Evolutionary conservation across 2,329 filamentous ascomycete species (phyloP).

Genomic region (Fusarium siculi): DNA sequence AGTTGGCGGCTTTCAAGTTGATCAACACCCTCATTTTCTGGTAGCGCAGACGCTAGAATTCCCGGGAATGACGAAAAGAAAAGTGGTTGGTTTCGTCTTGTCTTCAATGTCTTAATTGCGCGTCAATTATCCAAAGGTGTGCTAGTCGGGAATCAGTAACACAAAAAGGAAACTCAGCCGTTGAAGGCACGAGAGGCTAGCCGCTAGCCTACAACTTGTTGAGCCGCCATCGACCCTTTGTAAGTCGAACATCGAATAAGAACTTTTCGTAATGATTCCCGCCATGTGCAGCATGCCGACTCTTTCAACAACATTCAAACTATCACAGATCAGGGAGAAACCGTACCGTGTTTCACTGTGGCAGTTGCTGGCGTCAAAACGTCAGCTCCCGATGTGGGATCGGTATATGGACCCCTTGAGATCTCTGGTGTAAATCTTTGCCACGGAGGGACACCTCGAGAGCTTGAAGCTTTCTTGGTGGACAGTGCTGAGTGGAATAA

Average conservation of each 20-base stretch:
- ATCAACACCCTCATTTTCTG: neutral
- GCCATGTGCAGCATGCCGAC: neutral
- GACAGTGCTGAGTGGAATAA: constrained; percentile 19
- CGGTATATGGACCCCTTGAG: constrained; percentile 22
- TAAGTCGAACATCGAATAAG: constrained; percentile 9
- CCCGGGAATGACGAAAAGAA: constrained; percentile 18
- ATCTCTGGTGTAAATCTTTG: constrained; percentile 39
- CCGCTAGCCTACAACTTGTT: constrained; percentile 2
- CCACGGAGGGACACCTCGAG: constrained; percentile 25
- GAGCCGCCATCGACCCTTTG: neutral
- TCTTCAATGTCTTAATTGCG: constrained; percentile 25
- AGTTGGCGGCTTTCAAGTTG: constrained; percentile 6
- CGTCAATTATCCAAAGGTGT: constrained; percentile 13
- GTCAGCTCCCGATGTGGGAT: constrained; percentile 27
- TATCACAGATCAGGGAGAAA: neutral
- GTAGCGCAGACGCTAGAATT: constrained; percentile 35
- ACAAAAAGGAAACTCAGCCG: constrained; percentile 19
- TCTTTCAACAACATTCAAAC: neutral
- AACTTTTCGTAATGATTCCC: neutral
- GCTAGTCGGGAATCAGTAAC: constrained; percentile 11
- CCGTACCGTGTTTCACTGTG: constrained; percentile 18
- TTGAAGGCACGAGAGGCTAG: constrained; percentile 25
- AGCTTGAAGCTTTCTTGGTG: constrained; percentile 26
- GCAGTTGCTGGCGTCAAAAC: constrained; percentile 3
- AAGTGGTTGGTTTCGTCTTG: constrained; percentile 24